A percentile compares a stretch with the other conserved stretches of the same genome.
These are phyloP conservation scores for Leptomonas seymouri DNA, from an alignment of 208 protist genomes.

Conservation along the genomic window DNA sequence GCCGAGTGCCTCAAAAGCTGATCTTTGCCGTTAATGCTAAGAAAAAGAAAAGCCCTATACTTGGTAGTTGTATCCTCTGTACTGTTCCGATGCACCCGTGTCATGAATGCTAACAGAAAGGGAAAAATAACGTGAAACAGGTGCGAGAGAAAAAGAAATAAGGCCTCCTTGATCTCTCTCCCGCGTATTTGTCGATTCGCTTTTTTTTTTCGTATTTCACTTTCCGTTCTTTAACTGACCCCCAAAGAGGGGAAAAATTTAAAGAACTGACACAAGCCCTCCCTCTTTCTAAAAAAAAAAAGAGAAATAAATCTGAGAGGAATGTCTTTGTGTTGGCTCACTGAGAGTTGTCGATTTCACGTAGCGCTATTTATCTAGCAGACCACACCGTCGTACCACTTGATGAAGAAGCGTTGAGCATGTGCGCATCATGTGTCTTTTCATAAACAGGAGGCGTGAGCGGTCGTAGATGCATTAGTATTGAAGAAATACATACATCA, in stretches of 20 bases:
- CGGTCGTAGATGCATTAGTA: not conserved
- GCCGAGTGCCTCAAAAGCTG: not conserved
- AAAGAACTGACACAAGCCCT: not conserved
- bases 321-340: not conserved
- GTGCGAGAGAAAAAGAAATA: not conserved
- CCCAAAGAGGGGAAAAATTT: not conserved
- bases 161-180: not conserved
- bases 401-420: not conserved
- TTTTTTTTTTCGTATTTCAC: not conserved
- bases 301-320: no score
- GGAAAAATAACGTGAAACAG: not conserved
- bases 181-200: not conserved
- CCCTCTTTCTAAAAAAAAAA: not conserved
- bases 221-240: not conserved
- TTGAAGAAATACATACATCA: not conserved
- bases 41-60: not conserved
- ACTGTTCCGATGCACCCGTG: not conserved
- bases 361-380: not conserved
- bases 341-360: not conserved
- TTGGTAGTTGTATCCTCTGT: not conserved
- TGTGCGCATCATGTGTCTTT: not conserved
- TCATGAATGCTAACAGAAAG: not conserved
- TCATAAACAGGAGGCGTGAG: not conserved
- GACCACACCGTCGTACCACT: not conserved
- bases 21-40: not conserved